Conservation (phyloP, 2,329 filamentous ascomycete species). For the Fusarium haematococcum region DNA sequence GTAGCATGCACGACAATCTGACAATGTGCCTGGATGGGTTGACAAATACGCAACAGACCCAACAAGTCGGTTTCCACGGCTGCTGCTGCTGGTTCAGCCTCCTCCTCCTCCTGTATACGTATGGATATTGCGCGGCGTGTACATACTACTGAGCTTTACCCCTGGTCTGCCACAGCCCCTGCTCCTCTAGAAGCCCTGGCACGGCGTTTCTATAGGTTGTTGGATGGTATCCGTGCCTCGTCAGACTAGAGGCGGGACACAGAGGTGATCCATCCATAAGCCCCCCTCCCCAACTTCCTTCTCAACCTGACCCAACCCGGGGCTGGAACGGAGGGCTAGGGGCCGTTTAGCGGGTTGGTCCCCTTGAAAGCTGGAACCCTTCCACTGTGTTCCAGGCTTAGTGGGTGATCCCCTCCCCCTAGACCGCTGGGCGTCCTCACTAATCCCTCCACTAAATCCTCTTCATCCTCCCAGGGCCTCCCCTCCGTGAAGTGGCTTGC, state of each 20-base stretch:
- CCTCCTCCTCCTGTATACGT: background rate
- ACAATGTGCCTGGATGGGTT: background rate
- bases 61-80: background rate
- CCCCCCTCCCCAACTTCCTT: background rate
- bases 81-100: background rate
- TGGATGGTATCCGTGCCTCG: slow-evolving; percentile 9
- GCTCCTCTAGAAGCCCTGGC: slow-evolving; percentile 8
- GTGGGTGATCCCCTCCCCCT: slow-evolving; percentile 30
- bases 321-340: slow-evolving; percentile 35
- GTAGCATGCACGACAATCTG: background rate
- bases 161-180: slow-evolving; percentile 27
- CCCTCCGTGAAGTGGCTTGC: slow-evolving; percentile 18
- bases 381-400: slow-evolving; percentile 33
- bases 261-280: slow-evolving; percentile 7
- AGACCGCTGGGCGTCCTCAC: slow-evolving; percentile 16
- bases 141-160: slow-evolving; percentile 11
- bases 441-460: slow-evolving; percentile 2
- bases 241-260: slow-evolving; percentile 8
- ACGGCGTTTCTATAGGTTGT: slow-evolving; percentile 11
- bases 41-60: background rate
- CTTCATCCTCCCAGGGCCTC: slow-evolving; percentile 12
- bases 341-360: slow-evolving; percentile 35
- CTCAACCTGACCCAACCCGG: slow-evolving; percentile 21
- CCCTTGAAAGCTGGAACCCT: slow-evolving; percentile 36
- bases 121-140: slow-evolving; percentile 1